phyloP scores from a whole-genome alignment of 2,329 filamentous ascomycete species.

The Arthrobotrys musiformis region DNA sequence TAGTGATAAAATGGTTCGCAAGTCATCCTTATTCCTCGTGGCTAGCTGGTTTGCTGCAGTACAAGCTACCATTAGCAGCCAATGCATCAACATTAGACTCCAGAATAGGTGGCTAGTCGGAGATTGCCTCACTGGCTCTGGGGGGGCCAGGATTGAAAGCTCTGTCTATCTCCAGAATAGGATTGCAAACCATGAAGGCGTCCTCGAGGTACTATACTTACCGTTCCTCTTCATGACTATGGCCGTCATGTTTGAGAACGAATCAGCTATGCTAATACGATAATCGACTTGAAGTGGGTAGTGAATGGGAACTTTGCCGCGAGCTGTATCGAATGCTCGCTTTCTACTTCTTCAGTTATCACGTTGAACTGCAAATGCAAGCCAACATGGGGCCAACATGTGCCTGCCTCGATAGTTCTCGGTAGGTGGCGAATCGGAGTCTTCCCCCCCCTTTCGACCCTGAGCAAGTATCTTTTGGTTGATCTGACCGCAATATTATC shows the following conservation, averaged over 20 bases:
- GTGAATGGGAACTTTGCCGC: conserved; percentile 30
- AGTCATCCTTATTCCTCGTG: conserved; percentile 7
- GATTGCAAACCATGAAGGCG: conserved; percentile 40
- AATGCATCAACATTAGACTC: conserved; percentile 44
- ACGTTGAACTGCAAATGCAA: conserved; percentile 37
- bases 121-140: conserved; percentile 37
- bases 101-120: conserved; percentile 35
- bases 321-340: conserved; percentile 36
- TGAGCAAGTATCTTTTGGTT: too few species aligned
- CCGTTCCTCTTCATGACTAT: neutral
- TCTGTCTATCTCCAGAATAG: conserved; percentile 45
- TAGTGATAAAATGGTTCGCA: neutral
- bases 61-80: conserved; percentile 48
- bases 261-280: neutral
- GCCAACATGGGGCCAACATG: conserved; percentile 32
- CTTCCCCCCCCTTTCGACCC: neutral
- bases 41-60: conserved; percentile 21
- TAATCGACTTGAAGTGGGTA: conserved; percentile 17
- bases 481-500: too few species aligned
- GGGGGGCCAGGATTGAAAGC: conserved; percentile 39
- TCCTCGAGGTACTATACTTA: conserved; percentile 27
- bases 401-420: conserved; percentile 28
- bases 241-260: neutral
- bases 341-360: conserved; percentile 1
- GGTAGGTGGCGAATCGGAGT: neutral